Conservation (phyloP, 495 filamentous ascomycete species). For the Hyaloscypha bicolor region DNA sequence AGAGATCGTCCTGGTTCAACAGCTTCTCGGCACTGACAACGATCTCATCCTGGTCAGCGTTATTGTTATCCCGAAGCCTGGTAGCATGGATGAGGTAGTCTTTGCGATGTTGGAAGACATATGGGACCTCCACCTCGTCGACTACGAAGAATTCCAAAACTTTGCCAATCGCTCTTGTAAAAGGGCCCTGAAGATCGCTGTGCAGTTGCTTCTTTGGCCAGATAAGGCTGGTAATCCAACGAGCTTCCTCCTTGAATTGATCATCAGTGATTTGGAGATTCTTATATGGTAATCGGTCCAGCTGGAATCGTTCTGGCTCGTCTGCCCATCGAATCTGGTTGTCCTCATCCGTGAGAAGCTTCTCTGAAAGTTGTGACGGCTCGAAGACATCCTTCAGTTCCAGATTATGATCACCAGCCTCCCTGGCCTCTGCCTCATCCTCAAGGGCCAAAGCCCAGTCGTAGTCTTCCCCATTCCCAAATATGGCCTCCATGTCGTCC, state of each 20-base stretch:
- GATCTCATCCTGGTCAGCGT: conserved; percentile 69
- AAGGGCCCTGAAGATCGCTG: conserved; percentile 71
- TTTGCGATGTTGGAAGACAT: conserved; percentile 96
- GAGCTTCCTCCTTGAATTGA: conserved; percentile 82
- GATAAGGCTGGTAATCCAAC: conserved; percentile 88
- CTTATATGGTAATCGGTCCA: conserved; percentile 85
- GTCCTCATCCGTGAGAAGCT: conserved; percentile 93
- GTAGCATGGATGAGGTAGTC: conserved; percentile 95
- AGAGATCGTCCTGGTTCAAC: conserved; percentile 88
- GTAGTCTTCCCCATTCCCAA: conserved; percentile 93
- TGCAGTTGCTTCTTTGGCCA: conserved; percentile 79
- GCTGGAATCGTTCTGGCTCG: conserved; percentile 91
- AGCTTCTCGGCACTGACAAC: conserved; percentile 82
- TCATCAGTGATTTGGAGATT: conserved; percentile 74
- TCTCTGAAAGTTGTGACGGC: conserved; percentile 88
- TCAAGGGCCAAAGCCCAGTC: conserved; percentile 88
- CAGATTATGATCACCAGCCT: conserved; percentile 67
- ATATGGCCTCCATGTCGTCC: conserved; percentile 93
- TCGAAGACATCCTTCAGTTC: conserved; percentile 98
- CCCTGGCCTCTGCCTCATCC: conserved; percentile 73
- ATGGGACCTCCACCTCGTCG: conserved; percentile 92
- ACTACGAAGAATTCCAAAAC: conserved; percentile 94
- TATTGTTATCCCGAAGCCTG: conserved; percentile 50
- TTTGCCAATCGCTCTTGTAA: conserved; percentile 84
- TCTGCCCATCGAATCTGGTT: conserved; percentile 84